Base-by-base conservation (phyloP, 2,329 filamentous ascomycete genomes). In the Pestalotiopsis sp. region DNA sequence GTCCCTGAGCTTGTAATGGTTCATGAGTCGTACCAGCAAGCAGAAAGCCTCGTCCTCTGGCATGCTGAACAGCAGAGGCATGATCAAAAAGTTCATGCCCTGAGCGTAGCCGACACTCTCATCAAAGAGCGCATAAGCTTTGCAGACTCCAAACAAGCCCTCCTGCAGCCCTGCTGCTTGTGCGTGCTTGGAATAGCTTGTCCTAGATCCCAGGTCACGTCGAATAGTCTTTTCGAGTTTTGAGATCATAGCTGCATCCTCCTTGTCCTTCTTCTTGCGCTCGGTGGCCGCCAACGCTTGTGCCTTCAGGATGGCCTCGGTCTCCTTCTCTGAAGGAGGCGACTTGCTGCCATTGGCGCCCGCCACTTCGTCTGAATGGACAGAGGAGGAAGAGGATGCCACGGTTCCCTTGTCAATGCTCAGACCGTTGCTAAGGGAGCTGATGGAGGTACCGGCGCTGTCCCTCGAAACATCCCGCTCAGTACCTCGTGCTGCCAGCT, bases 1-100 rank as follows among this genome's bases (percentile, higher is more conserved):
- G 72, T 98, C 94, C 59, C 96, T 92, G 40, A 99, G 85, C 69
- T 94, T 91, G 80, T 98, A 99, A 73, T 98, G 93, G 82, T 97
- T 97, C 96, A 99, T 99, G 66, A 99, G 82, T 72, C 94, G 91
- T 20, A 98, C 94, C 31, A 99, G 88, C 20, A 99, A 84, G 75
- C 94, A 96, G 77, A 99, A 99, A 0, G 96, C 95, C 81, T 99
- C 96, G 77, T 97, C 94, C 81, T 98, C 95, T 2, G 95, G 93
- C 95, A 98, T 97, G 79, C 98, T 98, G 83, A 99, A 98, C 1
- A 99, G 85, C 20, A 99, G 81, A 27, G 97, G 96, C 94, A 98
- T 98, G 63, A 94, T 93, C 69, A 99, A 89, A 77, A 99, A 99
- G 78, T 98, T 99, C 93, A 99, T 98, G 77, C 96, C 96, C 80